phyloP scores from a whole-genome alignment of 495 filamentous ascomycete species.

The Aspergillus sclerotioniger region DNA sequence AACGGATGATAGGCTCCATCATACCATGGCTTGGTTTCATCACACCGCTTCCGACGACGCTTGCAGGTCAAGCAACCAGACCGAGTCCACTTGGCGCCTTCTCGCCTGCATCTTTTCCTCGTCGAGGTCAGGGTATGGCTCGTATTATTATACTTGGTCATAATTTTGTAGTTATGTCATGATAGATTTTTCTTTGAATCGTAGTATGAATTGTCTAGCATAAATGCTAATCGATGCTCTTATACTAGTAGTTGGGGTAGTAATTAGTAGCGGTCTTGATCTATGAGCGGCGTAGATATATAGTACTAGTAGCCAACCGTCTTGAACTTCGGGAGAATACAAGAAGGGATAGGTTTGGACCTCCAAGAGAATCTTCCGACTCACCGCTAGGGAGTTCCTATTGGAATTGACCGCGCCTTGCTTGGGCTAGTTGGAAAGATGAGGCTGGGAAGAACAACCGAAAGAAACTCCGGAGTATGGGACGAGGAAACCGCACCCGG shows the following conservation, averaged over 20 bases:
- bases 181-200: too few species aligned
- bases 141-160: not conserved
- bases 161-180: too few species aligned
- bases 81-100: constrained; percentile 43
- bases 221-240: too few species aligned
- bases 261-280: not conserved
- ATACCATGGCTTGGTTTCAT: constrained; percentile 45
- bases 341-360: not conserved
- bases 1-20: not conserved
- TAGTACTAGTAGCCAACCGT: not conserved
- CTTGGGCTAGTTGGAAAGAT: not conserved
- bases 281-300: not conserved
- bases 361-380: not conserved
- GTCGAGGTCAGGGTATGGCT: constrained; percentile 4
- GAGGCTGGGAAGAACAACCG: not conserved
- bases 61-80: constrained; percentile 47
- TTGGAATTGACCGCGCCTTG: not conserved
- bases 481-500: too few species aligned
- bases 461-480: too few species aligned
- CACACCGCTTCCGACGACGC: constrained; percentile 43
- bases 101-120: constrained; percentile 30
- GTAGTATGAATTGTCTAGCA: too few species aligned
- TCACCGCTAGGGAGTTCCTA: not conserved
- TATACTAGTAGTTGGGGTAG: not conserved
- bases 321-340: not conserved